Percentiles rank a stretch among this genome's conserved stretches.
Evolutionary conservation across 352 stramenopile species (phyloP).

Genomic region (Hyaloperonospora arabidopsidis): DNA sequence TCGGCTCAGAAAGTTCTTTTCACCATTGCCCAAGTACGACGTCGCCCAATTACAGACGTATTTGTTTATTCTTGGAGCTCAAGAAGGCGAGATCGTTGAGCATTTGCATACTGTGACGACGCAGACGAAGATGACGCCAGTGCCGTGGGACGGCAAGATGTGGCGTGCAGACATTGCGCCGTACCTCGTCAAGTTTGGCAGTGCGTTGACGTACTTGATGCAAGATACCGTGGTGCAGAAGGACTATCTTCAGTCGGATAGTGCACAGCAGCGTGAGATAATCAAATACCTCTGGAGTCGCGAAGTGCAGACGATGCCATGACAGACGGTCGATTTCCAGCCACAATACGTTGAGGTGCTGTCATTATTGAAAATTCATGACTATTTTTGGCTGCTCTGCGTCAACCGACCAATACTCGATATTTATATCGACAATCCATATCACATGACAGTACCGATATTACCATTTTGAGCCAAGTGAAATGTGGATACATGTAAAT

Average conservation of each 20-base stretch:
- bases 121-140: constrained; percentile 59
- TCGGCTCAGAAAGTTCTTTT: constrained; percentile 58
- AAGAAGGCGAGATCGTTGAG: constrained; percentile 75
- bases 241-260: constrained; percentile 39
- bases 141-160: constrained; percentile 57
- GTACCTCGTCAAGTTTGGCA: constrained; percentile 59
- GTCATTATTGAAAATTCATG: too few species aligned
- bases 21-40: constrained; percentile 71
- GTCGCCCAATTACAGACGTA: constrained; percentile 81
- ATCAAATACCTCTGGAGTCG: constrained; percentile 64
- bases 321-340: background rate
- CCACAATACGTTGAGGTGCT: too few species aligned
- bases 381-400: too few species aligned
- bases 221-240: constrained; percentile 43
- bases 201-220: constrained; percentile 71
- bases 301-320: constrained; percentile 12
- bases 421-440: too few species aligned
- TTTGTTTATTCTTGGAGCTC: constrained; percentile 59
- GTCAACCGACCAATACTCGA: too few species aligned
- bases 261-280: constrained; percentile 53
- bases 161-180: constrained; percentile 63
- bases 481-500: too few species aligned
- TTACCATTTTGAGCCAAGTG: too few species aligned
- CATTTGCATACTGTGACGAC: constrained; percentile 50
- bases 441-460: too few species aligned